Base-by-base conservation (phyloP, 768 basidiomycete species). In the Termitomyces sp. region DNA sequence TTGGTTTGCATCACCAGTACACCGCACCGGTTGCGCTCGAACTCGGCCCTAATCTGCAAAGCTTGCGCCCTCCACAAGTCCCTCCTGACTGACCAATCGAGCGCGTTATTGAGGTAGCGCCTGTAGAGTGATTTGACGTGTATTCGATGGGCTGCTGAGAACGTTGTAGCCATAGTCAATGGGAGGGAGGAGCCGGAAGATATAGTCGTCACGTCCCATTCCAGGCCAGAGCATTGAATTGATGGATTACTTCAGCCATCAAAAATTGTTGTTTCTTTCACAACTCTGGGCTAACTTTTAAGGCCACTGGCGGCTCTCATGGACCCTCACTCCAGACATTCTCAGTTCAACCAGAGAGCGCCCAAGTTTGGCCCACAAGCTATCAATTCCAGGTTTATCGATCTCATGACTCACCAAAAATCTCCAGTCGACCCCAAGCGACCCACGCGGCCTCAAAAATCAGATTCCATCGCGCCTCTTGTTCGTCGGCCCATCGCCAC, bases 81-180 rank as follows among this genome's bases (percentile, higher is more conserved):
- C 57, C 96, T 80, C 59, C 90, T 82, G 65, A 97, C 80, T 50
- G 85, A 87, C 96, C 96, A 98, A 75, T 98, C 89, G 56, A 96
- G 79, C 52, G 91, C 81, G 68, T 97, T 96, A 68, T 84, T 90
- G 63, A 98, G 83, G 67, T 86, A 85, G 40, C 95, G 89, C 69
- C 84, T 89, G 81, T 97, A 98, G 6, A 98, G 84, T 9, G 91
- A 92, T 78, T 96, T 93, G 73, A 95, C 93, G 71, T 95, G 90
- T 67, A 85, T 82, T 71, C 87, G 85, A 78, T 92, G 91, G 5
- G 86, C 89, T 38, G 84, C 76, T 45, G 89, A 82, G 78, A 92
- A 94, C 39, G 89, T 77, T 57, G 76, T 69, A 48, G 86, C 78
- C 86, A 87, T 87, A 64, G 73, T 75, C 55, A 48, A 54, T 44